phyloP scores from a whole-genome alignment of 106 monocot species.

The Allium fistulosum region DNA sequence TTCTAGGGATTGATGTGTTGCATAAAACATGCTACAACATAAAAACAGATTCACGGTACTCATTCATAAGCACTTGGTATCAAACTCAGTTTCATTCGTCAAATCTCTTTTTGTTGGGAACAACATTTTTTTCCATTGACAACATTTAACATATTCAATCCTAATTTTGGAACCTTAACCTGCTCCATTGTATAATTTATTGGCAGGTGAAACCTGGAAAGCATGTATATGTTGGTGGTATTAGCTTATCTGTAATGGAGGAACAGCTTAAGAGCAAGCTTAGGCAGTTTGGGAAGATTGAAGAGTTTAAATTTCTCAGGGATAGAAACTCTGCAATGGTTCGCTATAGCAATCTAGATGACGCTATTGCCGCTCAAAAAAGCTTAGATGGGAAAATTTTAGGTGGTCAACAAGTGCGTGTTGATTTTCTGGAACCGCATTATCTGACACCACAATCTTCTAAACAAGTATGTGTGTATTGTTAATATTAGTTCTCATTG shows the following conservation, averaged over 20 bases:
- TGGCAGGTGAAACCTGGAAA: constrained; percentile 78
- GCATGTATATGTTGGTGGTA: constrained; percentile 83
- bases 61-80: no score
- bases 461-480: constrained; percentile 34
- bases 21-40: no score
- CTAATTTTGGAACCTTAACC: no score
- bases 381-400: constrained; percentile 69
- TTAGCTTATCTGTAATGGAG: constrained; percentile 55
- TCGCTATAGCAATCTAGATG: constrained; percentile 59
- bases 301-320: constrained; percentile 44
- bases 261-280: constrained; percentile 71
- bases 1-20: no score
- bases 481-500: not conserved
- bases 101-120: no score
- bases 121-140: no score
- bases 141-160: no score
- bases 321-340: constrained; percentile 73
- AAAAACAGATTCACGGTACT: no score
- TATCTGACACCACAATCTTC: constrained; percentile 32
- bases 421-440: constrained; percentile 71
- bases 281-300: constrained; percentile 80
- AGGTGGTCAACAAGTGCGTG: constrained; percentile 67
- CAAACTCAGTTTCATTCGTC: no score
- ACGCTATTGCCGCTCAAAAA: constrained; percentile 81
- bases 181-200: not conserved